These are phyloP conservation scores for Brettanomyces sp. DNA, from an alignment of 805 yeast genomes.

Conservation along the genomic window DNA sequence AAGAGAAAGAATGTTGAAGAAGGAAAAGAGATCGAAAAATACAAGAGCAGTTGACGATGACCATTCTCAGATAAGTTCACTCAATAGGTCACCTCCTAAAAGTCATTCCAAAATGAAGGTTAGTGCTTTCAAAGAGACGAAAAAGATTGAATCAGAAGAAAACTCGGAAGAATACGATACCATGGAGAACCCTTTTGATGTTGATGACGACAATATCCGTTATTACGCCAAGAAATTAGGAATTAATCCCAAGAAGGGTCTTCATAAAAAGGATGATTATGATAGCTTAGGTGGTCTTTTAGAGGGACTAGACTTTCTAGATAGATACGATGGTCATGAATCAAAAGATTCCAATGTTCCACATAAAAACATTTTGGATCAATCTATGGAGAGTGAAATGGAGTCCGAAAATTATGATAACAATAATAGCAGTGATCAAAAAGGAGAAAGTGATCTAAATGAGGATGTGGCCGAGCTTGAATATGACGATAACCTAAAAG, in stretches of 20 bases:
- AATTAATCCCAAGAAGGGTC: constrained; percentile 42
- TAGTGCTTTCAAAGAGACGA: constrained; percentile 9
- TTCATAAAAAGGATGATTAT: constrained; percentile 48
- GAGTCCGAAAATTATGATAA: no score
- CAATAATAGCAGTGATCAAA: constrained; percentile 1
- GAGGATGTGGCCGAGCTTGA: constrained; percentile 19
- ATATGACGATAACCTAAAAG: constrained; percentile 37
- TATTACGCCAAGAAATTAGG: constrained; percentile 82
- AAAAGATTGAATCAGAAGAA: not conserved
- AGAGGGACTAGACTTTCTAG: constrained; percentile 55
- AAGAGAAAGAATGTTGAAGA: constrained; percentile 12
- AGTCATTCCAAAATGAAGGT: constrained; percentile 1
- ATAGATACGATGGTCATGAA: constrained; percentile 1
- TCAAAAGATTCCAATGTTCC: no score
- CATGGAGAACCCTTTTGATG: constrained; percentile 3
- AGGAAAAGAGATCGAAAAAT: constrained; percentile 4
- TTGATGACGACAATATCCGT: constrained; percentile 68
- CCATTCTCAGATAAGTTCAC: no score
- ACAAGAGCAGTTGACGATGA: not conserved
- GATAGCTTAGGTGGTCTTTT: constrained; percentile 74
- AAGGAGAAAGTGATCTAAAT: constrained; percentile 2
- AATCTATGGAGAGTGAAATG: constrained; percentile 6
- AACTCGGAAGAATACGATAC: constrained; percentile 1
- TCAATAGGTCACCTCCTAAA: no score
- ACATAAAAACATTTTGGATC: no score